Conservation (phyloP, 352 stramenopile species). For the Phytopythium kandeliae region DNA sequence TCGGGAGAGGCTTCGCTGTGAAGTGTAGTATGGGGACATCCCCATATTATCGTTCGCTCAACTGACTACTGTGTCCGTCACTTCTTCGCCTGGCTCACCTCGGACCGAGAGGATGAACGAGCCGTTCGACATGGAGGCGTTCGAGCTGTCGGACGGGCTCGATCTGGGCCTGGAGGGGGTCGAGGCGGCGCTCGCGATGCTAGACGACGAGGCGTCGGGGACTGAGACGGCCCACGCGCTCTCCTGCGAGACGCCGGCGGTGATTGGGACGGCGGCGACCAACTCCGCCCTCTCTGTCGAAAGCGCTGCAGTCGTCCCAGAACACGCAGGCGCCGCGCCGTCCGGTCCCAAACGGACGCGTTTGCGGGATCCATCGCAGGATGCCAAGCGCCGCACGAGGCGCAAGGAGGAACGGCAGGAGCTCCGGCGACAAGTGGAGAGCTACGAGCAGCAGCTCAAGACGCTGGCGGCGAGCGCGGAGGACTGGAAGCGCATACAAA, state of each 20-base stretch:
- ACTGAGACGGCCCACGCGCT: neutral
- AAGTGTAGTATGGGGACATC: too few relatives aligned
- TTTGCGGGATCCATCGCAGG: neutral
- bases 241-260: neutral
- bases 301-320: too few relatives aligned
- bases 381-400: neutral
- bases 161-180: slow-evolving; percentile 5
- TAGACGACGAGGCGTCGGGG: neutral
- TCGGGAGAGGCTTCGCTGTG: too few relatives aligned
- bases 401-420: neutral
- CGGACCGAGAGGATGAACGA: too few relatives aligned
- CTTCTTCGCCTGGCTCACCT: too few relatives aligned
- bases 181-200: slow-evolving; percentile 5
- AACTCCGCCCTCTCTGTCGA: neutral
- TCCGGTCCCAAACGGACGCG: neutral
- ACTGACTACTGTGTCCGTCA: neutral
- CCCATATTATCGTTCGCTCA: too few relatives aligned
- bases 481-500: neutral
- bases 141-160: neutral
- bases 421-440: neutral
- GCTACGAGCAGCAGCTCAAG: slow-evolving; percentile 2
- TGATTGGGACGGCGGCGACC: neutral
- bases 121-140: too few relatives aligned
- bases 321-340: neutral
- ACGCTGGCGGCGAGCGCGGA: neutral